Conservation (phyloP, 116 monocot species). For the Thalassia testudinum region DNA sequence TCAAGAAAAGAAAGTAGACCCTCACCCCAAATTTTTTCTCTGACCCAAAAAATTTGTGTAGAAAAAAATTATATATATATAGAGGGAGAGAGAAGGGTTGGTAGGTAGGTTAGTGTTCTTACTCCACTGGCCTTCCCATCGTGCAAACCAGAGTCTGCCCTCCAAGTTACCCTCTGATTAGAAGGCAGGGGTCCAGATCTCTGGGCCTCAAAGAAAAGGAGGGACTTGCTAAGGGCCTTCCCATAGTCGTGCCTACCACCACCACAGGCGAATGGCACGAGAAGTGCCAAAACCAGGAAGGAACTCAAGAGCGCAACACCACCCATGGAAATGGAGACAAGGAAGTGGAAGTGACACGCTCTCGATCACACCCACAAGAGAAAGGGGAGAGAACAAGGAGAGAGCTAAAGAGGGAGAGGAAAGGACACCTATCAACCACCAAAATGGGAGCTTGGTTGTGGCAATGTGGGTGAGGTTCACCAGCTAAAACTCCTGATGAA, state of each 20-base stretch:
- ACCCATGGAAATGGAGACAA: not conserved
- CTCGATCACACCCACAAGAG: not conserved
- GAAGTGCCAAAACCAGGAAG: constrained; percentile 10
- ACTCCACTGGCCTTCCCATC: constrained; percentile 91
- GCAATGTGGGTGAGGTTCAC: not conserved
- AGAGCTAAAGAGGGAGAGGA: not conserved
- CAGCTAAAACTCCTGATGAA: not conserved
- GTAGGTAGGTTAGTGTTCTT: constrained; percentile 1
- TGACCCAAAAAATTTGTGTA: too few species aligned
- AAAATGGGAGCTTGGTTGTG: not conserved
- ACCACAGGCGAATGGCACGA: constrained; percentile 13
- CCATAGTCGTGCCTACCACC: constrained; percentile 86
- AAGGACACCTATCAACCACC: not conserved
- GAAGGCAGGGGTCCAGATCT: constrained; percentile 69
- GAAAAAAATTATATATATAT: not conserved
- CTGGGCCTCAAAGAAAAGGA: constrained; percentile 95
- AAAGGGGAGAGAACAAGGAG: too few species aligned
- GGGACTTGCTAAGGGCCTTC: constrained; percentile 78
- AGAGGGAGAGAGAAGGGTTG: too few species aligned
- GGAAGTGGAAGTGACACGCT: too few species aligned
- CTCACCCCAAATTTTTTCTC: too few species aligned
- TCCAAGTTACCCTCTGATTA: constrained; percentile 66
- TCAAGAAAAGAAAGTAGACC: too few species aligned
- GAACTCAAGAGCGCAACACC: not conserved
- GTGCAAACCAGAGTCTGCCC: constrained; percentile 62